Evolutionary conservation across 345 rosid genomes (phyloP), one percentile per base, ranked within the genome.

Genomic region (Rhizophora mangle): DNA sequence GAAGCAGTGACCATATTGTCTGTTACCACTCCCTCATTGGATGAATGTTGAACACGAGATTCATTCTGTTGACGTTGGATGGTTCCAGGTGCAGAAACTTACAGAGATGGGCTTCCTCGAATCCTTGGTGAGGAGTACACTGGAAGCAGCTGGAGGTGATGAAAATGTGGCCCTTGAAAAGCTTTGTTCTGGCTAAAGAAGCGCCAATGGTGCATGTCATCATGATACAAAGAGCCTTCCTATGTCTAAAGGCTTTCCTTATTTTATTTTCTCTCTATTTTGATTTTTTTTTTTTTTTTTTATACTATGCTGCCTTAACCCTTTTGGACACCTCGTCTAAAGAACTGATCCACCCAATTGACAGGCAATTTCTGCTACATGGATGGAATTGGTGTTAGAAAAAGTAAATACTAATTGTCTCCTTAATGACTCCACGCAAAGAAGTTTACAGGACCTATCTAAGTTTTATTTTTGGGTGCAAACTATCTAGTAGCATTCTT

Each of bases 91-190:
- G 19, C 90, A 83, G 75, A 89, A 81, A 76, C 97, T 96, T 0
- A 84, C 87, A 71, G 98, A 96, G 82, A 96, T 96, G 99, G 99
- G 99, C 22, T 96, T 96, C 70, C 85, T 88, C 4, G 97, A 89
- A 47, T 68, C 87, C 67, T 69, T 79, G 73, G 98, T 84, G 68
- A 92, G 95, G 90, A 89, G 78, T 78, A 80, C 97, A 5, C 81
- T 92, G 65, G 93, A 90, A 62, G 82, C 89, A 69, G 89, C 83
- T 49, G 92, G 93, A 36, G 97, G 96, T n/a, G 99, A 96, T 81
- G 99, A 96, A 84, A 96, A 92, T 79, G 31, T 83, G 85, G 99
- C 98, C 3, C 90, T 96, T 68, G 99, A 96, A 79, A 92, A 78
- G 85, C 97, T 92, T 71, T 89, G 90, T 73, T 85, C 93, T 67